Conservation (phyloP, 1,139 yeast species). For the Neolecta irregularis region DNA sequence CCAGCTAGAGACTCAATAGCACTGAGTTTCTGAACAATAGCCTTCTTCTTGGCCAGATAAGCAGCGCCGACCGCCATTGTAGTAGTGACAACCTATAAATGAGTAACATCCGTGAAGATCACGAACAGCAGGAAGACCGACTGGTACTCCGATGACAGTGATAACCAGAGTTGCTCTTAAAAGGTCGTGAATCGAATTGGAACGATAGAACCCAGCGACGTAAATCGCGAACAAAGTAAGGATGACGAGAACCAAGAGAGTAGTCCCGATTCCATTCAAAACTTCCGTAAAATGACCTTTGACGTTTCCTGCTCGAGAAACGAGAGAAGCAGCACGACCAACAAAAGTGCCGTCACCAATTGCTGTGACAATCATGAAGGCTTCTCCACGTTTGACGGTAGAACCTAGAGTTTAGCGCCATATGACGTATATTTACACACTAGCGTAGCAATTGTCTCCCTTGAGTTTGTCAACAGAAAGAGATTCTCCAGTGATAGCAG, state of each 20-base stretch:
- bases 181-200: slow-evolving; percentile 74
- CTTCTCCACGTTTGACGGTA: slow-evolving; percentile 94
- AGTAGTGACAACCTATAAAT: slow-evolving; percentile 95
- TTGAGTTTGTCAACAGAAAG: slow-evolving; percentile 83
- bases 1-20: slow-evolving; percentile 98
- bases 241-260: slow-evolving; percentile 77
- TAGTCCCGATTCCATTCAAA: slow-evolving; percentile 92
- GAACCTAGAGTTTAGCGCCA: too few relatives aligned
- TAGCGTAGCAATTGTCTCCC: slow-evolving; percentile 81
- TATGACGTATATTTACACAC: too few relatives aligned
- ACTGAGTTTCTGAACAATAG: slow-evolving; percentile 94
- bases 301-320: slow-evolving; percentile 88
- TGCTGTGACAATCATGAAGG: slow-evolving; percentile 86
- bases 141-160: slow-evolving; percentile 99
- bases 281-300: slow-evolving; percentile 96
- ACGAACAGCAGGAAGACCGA: slow-evolving; percentile 99
- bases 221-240: slow-evolving; percentile 78
- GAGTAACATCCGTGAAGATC: too few relatives aligned
- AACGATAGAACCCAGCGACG: slow-evolving; percentile 92
- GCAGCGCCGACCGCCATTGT: slow-evolving; percentile 99
- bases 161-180: slow-evolving; percentile 86
- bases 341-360: slow-evolving; percentile 89
- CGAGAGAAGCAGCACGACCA: slow-evolving; percentile 95
- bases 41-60: slow-evolving; percentile 95
- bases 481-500: slow-evolving; percentile 97